Evolutionary conservation across 805 yeast species (phyloP).

Genomic region (Yueomyces sp.): DNA sequence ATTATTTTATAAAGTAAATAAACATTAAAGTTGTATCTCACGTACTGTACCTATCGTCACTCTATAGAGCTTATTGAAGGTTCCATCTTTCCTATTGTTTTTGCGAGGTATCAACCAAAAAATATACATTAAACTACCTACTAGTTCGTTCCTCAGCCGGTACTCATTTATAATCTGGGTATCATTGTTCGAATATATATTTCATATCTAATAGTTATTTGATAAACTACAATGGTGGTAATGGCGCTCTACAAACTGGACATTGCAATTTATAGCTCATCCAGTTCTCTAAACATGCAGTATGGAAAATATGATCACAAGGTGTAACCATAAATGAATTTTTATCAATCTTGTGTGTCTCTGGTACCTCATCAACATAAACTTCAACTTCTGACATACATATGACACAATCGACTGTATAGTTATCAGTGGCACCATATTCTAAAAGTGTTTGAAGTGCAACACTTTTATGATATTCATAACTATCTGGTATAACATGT

Average conservation of each 20-base stretch:
- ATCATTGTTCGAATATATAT: no score
- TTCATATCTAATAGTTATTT: no score
- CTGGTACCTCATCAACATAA: conserved; percentile 18
- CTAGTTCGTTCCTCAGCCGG: no score
- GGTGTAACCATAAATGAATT: conserved; percentile 74
- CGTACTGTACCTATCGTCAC: no score
- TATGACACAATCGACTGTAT: conserved; percentile 68
- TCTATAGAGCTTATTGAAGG: no score
- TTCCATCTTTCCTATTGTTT: no score
- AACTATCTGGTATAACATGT: conserved; percentile 62
- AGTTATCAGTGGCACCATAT: conserved; percentile 16
- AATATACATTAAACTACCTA: no score
- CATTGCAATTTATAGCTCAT: conserved; percentile 87
- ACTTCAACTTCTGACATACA: conserved; percentile 65
- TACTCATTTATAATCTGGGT: no score
- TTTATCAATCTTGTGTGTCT: conserved; percentile 25
- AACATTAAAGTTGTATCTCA: no score
- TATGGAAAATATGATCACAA: conserved; percentile 81
- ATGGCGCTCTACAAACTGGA: conserved; percentile 77
- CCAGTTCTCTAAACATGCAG: conserved; percentile 84
- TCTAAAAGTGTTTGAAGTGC: conserved; percentile 17
- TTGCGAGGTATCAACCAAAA: no score
- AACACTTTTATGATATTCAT: conserved; percentile 51
- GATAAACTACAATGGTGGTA: conserved; percentile 55
- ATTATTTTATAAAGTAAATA: no score